Conservation (phyloP, 2,329 filamentous ascomycete species). For the Sporothrix globosa region DNA sequence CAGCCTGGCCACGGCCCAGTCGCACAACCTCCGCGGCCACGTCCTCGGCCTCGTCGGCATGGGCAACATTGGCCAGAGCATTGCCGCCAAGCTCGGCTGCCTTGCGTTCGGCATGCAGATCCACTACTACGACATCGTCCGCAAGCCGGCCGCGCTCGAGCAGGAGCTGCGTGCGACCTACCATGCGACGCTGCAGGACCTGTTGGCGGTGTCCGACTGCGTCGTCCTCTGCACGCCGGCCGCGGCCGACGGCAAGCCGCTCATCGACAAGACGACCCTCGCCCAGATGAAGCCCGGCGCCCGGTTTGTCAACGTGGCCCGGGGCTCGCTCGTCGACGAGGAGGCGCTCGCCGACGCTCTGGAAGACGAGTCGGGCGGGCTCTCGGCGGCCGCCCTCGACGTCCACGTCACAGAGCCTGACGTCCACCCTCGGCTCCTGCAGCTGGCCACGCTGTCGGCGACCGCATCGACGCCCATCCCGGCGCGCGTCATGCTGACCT, state of each 20-base stretch:
- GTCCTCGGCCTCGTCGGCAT: slow-evolving; percentile 69
- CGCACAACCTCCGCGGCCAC: slow-evolving; percentile 65
- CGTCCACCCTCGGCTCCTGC: slow-evolving; percentile 53
- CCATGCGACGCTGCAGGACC: slow-evolving; percentile 54
- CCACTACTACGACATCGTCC: slow-evolving; percentile 62
- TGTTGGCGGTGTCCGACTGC: slow-evolving; percentile 61
- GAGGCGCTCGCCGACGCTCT: slow-evolving; percentile 64
- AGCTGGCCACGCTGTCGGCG: slow-evolving; percentile 42
- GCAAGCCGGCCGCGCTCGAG: slow-evolving; percentile 52
- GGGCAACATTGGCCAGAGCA: slow-evolving; percentile 65
- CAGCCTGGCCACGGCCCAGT: slow-evolving; percentile 59
- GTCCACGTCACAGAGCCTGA: slow-evolving; percentile 65
- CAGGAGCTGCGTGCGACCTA: slow-evolving; percentile 51
- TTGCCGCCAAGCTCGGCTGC: slow-evolving; percentile 58
- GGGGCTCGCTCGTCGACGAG: slow-evolving; percentile 67
- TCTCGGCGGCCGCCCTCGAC: slow-evolving; percentile 63
- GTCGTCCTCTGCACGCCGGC: slow-evolving; percentile 64
- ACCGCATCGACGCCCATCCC: neutral
- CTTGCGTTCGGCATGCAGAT: slow-evolving; percentile 66
- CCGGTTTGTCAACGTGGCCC: slow-evolving; percentile 67
- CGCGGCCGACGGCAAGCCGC: slow-evolving; percentile 48
- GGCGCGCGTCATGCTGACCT: slow-evolving; percentile 58
- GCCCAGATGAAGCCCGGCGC: slow-evolving; percentile 56
- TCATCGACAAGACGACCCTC: slow-evolving; percentile 55
- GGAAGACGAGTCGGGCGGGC: slow-evolving; percentile 46